A percentile compares a stretch with the other conserved stretches of the same genome.
Conservation (phyloP, 495 filamentous ascomycete species). For the Diplogelasinospora grovesii region DNA sequence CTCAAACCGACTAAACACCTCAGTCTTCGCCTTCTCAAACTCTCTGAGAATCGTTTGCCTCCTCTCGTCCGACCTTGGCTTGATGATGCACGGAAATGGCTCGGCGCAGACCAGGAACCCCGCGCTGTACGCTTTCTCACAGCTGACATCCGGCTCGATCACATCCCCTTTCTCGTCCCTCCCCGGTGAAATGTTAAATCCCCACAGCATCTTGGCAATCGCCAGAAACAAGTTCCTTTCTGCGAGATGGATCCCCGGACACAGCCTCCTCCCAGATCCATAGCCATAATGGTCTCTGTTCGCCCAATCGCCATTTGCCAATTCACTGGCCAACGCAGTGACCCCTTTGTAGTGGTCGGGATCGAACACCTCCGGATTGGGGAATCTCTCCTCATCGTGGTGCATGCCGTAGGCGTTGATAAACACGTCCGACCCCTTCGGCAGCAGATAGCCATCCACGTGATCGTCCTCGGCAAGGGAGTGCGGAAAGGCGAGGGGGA, state of each 20-base stretch:
- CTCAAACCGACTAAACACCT: slow-evolving; percentile 16
- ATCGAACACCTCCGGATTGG: too few species aligned
- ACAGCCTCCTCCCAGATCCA: too few species aligned
- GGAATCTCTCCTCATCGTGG: slow-evolving; percentile 24
- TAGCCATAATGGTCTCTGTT: slow-evolving; percentile 45
- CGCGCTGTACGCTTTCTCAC: slow-evolving; percentile 26
- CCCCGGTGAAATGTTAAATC: slow-evolving; percentile 36
- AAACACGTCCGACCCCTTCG: slow-evolving; percentile 35
- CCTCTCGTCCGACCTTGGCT: slow-evolving; percentile 17
- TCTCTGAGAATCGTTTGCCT: slow-evolving; percentile 18
- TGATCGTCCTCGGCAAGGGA: slow-evolving; percentile 28
- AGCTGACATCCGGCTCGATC: slow-evolving; percentile 21
- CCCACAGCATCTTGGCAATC: slow-evolving; percentile 45
- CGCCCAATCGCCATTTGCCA: slow-evolving; percentile 19
- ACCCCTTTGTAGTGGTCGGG: slow-evolving; percentile 28
- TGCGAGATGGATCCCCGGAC: too few species aligned
- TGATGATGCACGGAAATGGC: slow-evolving; percentile 22
- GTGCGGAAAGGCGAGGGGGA: slow-evolving; percentile 28
- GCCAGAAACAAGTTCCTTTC: too few species aligned
- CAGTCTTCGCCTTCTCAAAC: slow-evolving; percentile 20
- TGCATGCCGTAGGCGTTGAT: slow-evolving; percentile 38
- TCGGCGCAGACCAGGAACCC: slow-evolving; percentile 34
- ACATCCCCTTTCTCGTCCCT: slow-evolving; percentile 19
- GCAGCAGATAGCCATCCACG: slow-evolving; percentile 36
- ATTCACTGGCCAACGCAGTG: slow-evolving; percentile 29